Evolutionary conservation across 768 basidiomycete species (phyloP).

Genomic region (Lactarius sanguifluus): DNA sequence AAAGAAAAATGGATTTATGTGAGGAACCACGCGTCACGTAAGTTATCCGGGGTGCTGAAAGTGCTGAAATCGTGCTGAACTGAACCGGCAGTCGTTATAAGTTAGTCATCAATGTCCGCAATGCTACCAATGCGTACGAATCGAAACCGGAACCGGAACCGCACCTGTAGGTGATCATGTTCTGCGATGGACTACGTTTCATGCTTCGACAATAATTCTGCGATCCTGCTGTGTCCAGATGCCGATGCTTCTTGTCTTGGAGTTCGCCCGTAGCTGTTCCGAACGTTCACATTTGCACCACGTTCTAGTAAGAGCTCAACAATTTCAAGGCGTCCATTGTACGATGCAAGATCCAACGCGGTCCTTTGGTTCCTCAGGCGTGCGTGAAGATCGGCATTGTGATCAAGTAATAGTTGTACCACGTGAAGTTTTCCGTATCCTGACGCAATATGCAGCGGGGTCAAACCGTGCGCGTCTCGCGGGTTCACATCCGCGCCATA

Average conservation of each 20-base stretch:
- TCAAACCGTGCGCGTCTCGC: not conserved
- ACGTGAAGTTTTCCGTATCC: not conserved
- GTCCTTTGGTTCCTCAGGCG: not conserved
- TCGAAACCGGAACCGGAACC: no score
- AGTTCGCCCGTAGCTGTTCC: not conserved
- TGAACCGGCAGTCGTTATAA: no score
- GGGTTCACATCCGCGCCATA: not conserved
- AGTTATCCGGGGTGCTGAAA: no score
- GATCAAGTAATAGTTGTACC: not conserved
- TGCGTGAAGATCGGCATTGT: not conserved
- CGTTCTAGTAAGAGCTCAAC: not conserved
- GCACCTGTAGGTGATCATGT: no score
- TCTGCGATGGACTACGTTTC: no score
- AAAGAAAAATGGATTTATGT: no score
- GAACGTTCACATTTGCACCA: not conserved
- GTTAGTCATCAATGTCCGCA: no score
- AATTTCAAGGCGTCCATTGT: not conserved
- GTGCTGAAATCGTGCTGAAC: no score
- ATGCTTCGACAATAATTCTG: not conserved
- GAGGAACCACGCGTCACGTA: no score
- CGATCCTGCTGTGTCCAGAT: not conserved
- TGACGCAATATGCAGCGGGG: not conserved
- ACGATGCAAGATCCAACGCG: constrained; percentile 1
- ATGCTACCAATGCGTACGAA: no score
- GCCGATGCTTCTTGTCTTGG: constrained; percentile 1